Conservation (phyloP, 257 asterid genomes). For the Solanum chiquidenum region DNA sequence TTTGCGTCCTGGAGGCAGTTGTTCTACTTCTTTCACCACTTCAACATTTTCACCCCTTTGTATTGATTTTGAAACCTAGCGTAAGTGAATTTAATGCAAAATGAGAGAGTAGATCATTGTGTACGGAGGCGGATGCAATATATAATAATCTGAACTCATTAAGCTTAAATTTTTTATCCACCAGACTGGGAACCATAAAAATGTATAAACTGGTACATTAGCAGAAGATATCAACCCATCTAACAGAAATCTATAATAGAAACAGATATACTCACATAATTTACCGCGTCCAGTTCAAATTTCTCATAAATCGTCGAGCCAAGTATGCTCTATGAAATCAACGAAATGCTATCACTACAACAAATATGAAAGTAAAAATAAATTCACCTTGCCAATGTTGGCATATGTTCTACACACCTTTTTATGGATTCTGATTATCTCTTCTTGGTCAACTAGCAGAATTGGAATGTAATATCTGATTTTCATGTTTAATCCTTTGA, state of each 20-base stretch:
- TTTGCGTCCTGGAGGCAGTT: not conserved
- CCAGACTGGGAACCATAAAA: not conserved
- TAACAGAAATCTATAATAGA: not conserved
- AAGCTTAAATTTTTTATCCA: not conserved
- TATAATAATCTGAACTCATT: not conserved
- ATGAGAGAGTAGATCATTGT: not conserved
- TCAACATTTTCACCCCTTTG: not conserved
- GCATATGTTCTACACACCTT: not conserved
- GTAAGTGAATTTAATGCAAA: not conserved
- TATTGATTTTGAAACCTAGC: not conserved
- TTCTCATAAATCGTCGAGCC: not conserved
- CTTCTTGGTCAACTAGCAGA: not conserved
- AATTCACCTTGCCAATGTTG: not conserved
- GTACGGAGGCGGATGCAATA: not conserved
- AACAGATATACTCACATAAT: not conserved
- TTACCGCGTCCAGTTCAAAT: not conserved
- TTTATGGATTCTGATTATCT: not conserved
- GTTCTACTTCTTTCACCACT: conserved; percentile 1
- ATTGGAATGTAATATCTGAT: conserved; percentile 2
- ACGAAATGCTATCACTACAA: not conserved
- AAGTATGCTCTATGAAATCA: not conserved
- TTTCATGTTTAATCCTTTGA: not conserved
- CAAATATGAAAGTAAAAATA: not conserved
- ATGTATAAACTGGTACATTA: not conserved
- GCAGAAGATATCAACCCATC: not conserved